A percentile compares a stretch with the other conserved stretches of the same genome.
Evolutionary conservation across 768 basidiomycete species (phyloP).

Genomic region (Mycena vitilis): DNA sequence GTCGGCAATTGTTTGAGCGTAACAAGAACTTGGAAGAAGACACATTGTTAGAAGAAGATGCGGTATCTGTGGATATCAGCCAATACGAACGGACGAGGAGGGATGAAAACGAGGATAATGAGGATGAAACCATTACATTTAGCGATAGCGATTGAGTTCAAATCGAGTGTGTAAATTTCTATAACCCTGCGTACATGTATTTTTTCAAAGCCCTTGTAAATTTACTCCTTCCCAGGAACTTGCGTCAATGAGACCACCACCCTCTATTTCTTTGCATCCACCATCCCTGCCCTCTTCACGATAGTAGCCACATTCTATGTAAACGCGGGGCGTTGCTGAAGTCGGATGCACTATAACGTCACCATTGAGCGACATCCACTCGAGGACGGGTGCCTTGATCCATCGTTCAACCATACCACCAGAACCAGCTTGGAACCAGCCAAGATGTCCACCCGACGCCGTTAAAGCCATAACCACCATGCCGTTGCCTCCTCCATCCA

Average conservation of each 20-base stretch:
- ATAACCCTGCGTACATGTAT: slow-evolving; percentile 32
- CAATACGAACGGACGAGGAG: slow-evolving; percentile 82
- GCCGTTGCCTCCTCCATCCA: slow-evolving; percentile 63
- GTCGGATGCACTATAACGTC: slow-evolving; percentile 59
- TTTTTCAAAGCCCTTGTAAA: slow-evolving; percentile 66
- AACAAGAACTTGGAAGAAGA: slow-evolving; percentile 86
- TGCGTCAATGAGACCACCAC: slow-evolving; percentile 64
- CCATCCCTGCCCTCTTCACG: slow-evolving; percentile 66
- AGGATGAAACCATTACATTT: slow-evolving; percentile 73
- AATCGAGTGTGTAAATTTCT: neutral
- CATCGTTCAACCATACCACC: slow-evolving; percentile 62
- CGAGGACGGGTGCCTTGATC: slow-evolving; percentile 77
- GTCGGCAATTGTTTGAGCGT: slow-evolving; percentile 92
- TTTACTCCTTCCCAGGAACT: slow-evolving; percentile 65
- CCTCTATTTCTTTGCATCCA: slow-evolving; percentile 69
- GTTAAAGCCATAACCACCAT: slow-evolving; percentile 74
- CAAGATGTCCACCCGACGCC: slow-evolving; percentile 78
- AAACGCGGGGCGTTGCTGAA: slow-evolving; percentile 47
- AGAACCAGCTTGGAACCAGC: slow-evolving; percentile 77
- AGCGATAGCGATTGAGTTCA: slow-evolving; percentile 84
- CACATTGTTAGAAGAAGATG: slow-evolving; percentile 84
- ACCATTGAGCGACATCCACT: slow-evolving; percentile 73
- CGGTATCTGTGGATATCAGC: slow-evolving; percentile 87
- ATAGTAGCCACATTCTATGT: slow-evolving; percentile 67
- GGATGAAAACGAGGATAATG: slow-evolving; percentile 75